phyloP scores from a whole-genome alignment of 495 filamentous ascomycete genomes.

The Chlorociboria aeruginascens region DNA sequence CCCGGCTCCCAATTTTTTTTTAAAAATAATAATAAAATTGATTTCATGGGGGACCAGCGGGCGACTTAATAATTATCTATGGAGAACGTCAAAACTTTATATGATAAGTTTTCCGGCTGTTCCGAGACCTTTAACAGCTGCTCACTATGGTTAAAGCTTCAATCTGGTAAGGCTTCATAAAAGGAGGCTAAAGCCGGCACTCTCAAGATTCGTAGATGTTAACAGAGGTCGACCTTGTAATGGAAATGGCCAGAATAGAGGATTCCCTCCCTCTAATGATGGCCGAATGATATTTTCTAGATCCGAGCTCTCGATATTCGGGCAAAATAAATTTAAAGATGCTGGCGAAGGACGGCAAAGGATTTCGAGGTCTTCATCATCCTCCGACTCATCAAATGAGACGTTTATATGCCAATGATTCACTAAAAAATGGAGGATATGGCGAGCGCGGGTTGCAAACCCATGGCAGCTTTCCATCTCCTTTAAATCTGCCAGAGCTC shows the following conservation, averaged over 20 bases:
- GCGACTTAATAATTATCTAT: too few relatives aligned
- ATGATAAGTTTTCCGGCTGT: too few relatives aligned
- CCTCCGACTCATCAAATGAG: slow-evolving; percentile 16
- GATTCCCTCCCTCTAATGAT: slow-evolving; percentile 1
- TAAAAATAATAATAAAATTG: too few relatives aligned
- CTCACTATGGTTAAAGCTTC: too few relatives aligned
- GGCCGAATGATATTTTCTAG: slow-evolving; percentile 5
- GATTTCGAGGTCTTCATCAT: slow-evolving; percentile 20
- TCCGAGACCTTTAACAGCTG: too few relatives aligned
- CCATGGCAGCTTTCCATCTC: slow-evolving; percentile 46
- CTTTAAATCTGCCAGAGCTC: slow-evolving; percentile 27
- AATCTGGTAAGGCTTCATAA: too few relatives aligned
- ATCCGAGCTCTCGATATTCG: slow-evolving; percentile 24
- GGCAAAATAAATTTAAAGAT: slow-evolving; percentile 34
- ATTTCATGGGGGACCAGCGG: too few relatives aligned
- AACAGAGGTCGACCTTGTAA: slow-evolving; percentile 41
- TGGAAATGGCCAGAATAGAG: slow-evolving; percentile 41
- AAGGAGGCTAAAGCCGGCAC: slow-evolving; percentile 29
- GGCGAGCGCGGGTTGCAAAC: slow-evolving; percentile 44
- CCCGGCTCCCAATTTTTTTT: too few relatives aligned
- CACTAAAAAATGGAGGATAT: slow-evolving; percentile 42
- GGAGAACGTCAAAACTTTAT: too few relatives aligned
- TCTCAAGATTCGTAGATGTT: slow-evolving; percentile 27
- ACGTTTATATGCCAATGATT: slow-evolving; percentile 45
- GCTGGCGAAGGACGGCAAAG: slow-evolving; percentile 29